phyloP scores from a whole-genome alignment of 2,329 filamentous ascomycete species.

The Fusarium napiforme region DNA sequence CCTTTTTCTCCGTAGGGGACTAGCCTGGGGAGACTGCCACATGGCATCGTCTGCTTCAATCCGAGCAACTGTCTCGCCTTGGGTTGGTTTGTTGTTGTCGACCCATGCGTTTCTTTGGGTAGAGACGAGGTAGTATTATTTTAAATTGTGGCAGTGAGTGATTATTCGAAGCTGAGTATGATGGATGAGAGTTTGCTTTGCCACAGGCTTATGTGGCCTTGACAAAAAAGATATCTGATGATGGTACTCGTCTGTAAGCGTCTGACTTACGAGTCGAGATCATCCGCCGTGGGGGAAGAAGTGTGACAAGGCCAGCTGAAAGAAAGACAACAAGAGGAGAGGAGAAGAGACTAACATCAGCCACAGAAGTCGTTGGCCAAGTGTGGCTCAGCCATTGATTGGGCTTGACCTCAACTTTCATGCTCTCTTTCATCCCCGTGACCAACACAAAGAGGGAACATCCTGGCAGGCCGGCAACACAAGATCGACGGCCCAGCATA shows the following conservation, averaged over 20 bases:
- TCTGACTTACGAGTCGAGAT: slow-evolving; percentile 10
- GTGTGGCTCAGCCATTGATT: slow-evolving; percentile 21
- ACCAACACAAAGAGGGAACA: slow-evolving; percentile 14
- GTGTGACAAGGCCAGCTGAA: slow-evolving; percentile 36
- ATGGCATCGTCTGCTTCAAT: slow-evolving; percentile 37
- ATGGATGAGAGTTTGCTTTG: background rate
- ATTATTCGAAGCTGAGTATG: background rate
- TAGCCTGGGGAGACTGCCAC: slow-evolving; percentile 30
- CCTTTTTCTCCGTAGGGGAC: background rate
- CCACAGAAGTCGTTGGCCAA: slow-evolving; percentile 16
- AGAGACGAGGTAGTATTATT: slow-evolving; percentile 23
- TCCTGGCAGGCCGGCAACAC: slow-evolving; percentile 17
- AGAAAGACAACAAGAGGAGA: slow-evolving; percentile 16
- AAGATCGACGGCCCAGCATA: slow-evolving; percentile 25
- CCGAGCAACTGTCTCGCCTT: background rate
- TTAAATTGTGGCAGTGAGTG: slow-evolving; percentile 7
- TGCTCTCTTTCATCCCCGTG: slow-evolving; percentile 5
- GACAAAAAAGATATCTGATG: slow-evolving; percentile 3
- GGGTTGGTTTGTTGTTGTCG: slow-evolving; percentile 2
- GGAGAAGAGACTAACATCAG: background rate
- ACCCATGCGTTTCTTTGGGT: slow-evolving; percentile 11
- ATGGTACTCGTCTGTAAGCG: background rate
- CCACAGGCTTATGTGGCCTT: slow-evolving; percentile 30
- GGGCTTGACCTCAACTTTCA: slow-evolving; percentile 11
- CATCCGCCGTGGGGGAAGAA: background rate